phyloP scores from a whole-genome alignment of 148 eudicot genomes.

The Vaccinium macrocarpon region DNA sequence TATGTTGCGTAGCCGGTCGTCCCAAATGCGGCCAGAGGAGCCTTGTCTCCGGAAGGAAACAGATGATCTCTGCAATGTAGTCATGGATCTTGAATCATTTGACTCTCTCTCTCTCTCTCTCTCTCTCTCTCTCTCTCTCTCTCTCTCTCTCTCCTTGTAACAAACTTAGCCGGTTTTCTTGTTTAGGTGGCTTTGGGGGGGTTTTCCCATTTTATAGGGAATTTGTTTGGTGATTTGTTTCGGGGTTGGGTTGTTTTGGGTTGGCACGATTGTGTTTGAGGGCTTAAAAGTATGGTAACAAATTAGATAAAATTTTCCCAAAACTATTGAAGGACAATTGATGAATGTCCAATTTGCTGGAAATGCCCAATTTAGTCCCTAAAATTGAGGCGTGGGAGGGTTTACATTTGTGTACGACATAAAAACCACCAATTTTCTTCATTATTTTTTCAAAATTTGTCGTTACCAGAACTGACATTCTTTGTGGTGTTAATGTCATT shows the following conservation, averaged over 20 bases:
- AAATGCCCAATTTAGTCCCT: not conserved
- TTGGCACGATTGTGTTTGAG: not conserved
- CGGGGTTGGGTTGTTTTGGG: not conserved
- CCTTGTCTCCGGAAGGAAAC: slow-evolving; percentile 50
- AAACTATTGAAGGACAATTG: not conserved
- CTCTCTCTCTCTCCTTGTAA: not conserved
- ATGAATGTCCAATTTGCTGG: not conserved
- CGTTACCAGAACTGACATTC: too few species aligned
- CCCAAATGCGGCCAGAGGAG: slow-evolving; percentile 50
- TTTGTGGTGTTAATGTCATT: not conserved
- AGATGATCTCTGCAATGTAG: slow-evolving; percentile 45
- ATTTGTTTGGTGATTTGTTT: not conserved
- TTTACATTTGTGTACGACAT: not conserved
- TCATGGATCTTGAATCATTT: slow-evolving; percentile 21
- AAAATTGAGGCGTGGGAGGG: not conserved
- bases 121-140: not conserved
- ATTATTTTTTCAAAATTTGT: too few species aligned
- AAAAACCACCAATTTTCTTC: not conserved
- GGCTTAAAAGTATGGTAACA: not conserved
- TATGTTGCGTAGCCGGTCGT: not conserved
- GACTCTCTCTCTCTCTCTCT: not conserved
- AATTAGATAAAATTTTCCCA: not conserved
- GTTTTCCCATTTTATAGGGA: not conserved
- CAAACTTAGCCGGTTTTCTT: slow-evolving; percentile 5
- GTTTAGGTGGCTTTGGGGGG: not conserved